These are phyloP conservation scores for Debaryomycetaceae sp. DNA, from an alignment of 1,139 yeast species.

Conservation along the genomic window DNA sequence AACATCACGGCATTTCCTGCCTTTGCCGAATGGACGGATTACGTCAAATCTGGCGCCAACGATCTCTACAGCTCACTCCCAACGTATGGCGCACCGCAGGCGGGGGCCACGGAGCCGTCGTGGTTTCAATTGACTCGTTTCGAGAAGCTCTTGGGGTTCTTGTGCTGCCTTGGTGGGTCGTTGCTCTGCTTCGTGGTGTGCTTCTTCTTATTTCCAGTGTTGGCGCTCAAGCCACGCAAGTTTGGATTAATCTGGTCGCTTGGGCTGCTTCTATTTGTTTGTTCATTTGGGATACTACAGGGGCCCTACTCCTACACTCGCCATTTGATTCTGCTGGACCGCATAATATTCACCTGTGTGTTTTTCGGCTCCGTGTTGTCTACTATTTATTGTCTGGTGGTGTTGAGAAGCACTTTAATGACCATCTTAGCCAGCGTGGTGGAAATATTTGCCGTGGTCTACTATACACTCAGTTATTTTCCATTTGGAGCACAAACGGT, in stretches of 20 bases:
- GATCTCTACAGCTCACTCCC: slow-evolving; percentile 41
- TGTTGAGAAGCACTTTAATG: slow-evolving; percentile 64
- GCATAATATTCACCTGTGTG: slow-evolving; percentile 75
- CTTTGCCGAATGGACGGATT: slow-evolving; percentile 44
- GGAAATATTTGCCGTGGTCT: slow-evolving; percentile 79
- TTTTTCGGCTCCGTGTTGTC: slow-evolving; percentile 71
- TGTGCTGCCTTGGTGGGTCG: slow-evolving; percentile 72
- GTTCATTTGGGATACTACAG: slow-evolving; percentile 87
- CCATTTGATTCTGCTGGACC: slow-evolving; percentile 70
- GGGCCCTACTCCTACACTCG: slow-evolving; percentile 79
- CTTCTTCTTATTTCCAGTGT: slow-evolving; percentile 79
- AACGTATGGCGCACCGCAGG: slow-evolving; percentile 24
- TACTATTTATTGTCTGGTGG: slow-evolving; percentile 55
- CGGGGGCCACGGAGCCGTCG: slow-evolving; percentile 37
- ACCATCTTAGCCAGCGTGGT: slow-evolving; percentile 73
- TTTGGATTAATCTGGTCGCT: slow-evolving; percentile 89
- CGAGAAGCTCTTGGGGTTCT: slow-evolving; percentile 76
- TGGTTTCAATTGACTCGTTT: slow-evolving; percentile 67
- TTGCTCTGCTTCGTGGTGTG: slow-evolving; percentile 77
- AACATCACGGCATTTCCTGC: slow-evolving; percentile 22
- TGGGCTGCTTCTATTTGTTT: slow-evolving; percentile 81
- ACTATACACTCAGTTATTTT: slow-evolving; percentile 88
- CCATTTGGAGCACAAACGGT: slow-evolving; percentile 92
- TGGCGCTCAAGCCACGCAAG: slow-evolving; percentile 86
- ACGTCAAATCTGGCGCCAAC: slow-evolving; percentile 39